These are phyloP conservation scores for barrel medic (Medicago truncatula) DNA, from an alignment of 306 rosid species.

Conservation along the genomic window DNA sequence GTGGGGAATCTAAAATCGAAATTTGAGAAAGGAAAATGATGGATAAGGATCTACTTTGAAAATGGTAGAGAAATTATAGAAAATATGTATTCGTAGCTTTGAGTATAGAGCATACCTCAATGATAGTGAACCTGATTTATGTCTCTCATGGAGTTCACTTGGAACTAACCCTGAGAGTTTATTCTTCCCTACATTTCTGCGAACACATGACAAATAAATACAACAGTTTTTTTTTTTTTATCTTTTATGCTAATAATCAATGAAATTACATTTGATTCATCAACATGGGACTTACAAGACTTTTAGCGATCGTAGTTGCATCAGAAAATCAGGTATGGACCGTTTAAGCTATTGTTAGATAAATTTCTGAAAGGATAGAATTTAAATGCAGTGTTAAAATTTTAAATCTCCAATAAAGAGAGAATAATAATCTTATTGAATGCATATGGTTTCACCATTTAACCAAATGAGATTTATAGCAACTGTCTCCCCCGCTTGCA, in stretches of 20 bases:
- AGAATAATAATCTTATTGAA: neutral
- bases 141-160: slow-evolving; percentile 42
- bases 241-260: neutral
- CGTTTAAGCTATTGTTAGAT: slow-evolving; percentile 58
- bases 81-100: neutral
- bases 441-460: too few species aligned
- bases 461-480: neutral
- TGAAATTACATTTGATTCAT: slow-evolving; percentile 7
- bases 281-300: slow-evolving; percentile 54
- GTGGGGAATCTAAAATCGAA: too few species aligned
- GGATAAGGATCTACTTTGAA: too few species aligned
- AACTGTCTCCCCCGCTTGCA: too few species aligned
- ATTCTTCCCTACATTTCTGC: slow-evolving; percentile 55
- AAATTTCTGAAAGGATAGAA: slow-evolving; percentile 52
- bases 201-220: slow-evolving; percentile 4
- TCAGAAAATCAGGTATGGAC: slow-evolving; percentile 47
- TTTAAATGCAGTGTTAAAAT: slow-evolving; percentile 30
- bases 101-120: slow-evolving; percentile 49
- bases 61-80: too few species aligned
- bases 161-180: slow-evolving; percentile 54
- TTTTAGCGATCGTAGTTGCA: slow-evolving; percentile 39
- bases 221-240: neutral
- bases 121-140: slow-evolving; percentile 42
- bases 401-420: neutral
- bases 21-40: too few species aligned